Conservation (phyloP, 306 rosid genomes). For the Glycyrrhiza uralensis region DNA sequence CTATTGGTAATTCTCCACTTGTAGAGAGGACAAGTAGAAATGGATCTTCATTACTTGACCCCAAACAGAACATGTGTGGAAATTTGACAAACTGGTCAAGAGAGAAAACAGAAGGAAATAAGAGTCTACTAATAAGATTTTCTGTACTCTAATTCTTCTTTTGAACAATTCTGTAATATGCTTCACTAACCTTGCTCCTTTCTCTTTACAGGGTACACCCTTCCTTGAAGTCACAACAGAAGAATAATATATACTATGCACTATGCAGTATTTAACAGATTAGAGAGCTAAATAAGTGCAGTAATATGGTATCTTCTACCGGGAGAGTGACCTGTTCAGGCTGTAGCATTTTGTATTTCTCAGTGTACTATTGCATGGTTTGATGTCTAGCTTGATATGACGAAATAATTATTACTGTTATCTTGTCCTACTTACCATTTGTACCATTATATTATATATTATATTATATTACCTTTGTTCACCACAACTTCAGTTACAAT, state of each 20-base stretch:
- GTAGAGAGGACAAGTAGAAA: no score
- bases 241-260: background rate
- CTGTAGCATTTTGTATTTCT: slow-evolving; percentile 1
- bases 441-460: background rate
- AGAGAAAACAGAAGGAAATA: background rate
- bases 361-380: background rate
- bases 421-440: background rate
- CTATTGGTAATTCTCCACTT: no score
- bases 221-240: slow-evolving; percentile 29
- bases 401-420: background rate
- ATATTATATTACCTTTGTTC: background rate
- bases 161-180: background rate
- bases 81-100: background rate
- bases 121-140: background rate
- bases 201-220: slow-evolving; percentile 36
- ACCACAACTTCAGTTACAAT: background rate
- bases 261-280: slow-evolving; percentile 9
- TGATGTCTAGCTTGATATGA: background rate
- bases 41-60: background rate
- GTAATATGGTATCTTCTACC: background rate
- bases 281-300: slow-evolving; percentile 32
- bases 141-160: background rate
- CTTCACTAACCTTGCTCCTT: background rate
- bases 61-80: background rate
- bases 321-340: slow-evolving; percentile 5